These are phyloP conservation scores for Cyberlindnera bimundalis DNA, from an alignment of 805 yeast genomes.

Conservation along the genomic window DNA sequence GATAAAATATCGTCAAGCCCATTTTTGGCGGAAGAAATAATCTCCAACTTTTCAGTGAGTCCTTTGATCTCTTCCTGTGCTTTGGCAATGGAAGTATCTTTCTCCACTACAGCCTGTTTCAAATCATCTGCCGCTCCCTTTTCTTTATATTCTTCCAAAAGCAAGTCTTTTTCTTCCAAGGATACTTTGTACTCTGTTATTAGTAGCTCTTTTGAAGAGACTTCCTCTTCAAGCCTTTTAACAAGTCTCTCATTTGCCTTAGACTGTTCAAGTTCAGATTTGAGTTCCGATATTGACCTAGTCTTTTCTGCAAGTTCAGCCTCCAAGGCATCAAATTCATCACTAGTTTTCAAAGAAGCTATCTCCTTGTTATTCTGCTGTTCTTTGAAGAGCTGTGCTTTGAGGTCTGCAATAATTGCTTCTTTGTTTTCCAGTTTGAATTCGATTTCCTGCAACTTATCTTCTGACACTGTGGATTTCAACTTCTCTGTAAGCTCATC, in stretches of 20 bases:
- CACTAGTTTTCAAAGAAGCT: not conserved
- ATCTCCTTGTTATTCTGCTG: not conserved
- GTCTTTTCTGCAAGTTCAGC: slow-evolving; percentile 2
- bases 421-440: slow-evolving; percentile 22
- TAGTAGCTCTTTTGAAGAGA: slow-evolving; percentile 1
- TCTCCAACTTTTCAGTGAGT: slow-evolving; percentile 24
- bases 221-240: slow-evolving; percentile 2
- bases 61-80: slow-evolving; percentile 7
- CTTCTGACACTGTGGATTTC: slow-evolving; percentile 8
- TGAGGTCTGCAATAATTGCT: slow-evolving; percentile 19
- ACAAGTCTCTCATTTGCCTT: not conserved
- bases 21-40: not conserved
- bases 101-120: slow-evolving; percentile 2
- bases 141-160: slow-evolving; percentile 5
- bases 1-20: not conserved
- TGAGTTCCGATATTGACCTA: slow-evolving; percentile 2
- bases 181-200: slow-evolving; percentile 2
- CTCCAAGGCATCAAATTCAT: not conserved
- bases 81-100: not conserved
- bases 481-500: slow-evolving; percentile 13
- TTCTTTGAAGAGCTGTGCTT: slow-evolving; percentile 3
- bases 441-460: slow-evolving; percentile 20
- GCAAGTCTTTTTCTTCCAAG: slow-evolving; percentile 5
- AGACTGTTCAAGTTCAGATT: not conserved
- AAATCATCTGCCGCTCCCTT: not conserved